Percentiles rank a stretch among this genome's conserved stretches.
Conservation (phyloP, 805 yeast species). For the Lipomyces yamanashiensis region DNA sequence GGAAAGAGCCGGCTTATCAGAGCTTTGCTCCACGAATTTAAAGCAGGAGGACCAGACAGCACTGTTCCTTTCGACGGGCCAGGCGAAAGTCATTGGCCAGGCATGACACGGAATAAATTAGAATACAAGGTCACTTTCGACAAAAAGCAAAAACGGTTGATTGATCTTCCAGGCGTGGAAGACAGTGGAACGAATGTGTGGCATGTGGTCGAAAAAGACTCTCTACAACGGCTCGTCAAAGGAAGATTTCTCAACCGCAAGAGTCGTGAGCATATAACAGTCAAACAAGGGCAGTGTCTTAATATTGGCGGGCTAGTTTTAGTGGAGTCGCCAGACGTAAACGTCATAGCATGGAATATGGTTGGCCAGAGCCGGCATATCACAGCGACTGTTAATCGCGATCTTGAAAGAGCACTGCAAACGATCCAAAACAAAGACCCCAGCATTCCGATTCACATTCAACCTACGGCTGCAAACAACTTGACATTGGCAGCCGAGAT, state of each 20-base stretch:
- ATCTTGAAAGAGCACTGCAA: slow-evolving; percentile 37
- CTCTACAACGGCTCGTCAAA: slow-evolving; percentile 21
- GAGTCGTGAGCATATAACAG: slow-evolving; percentile 38
- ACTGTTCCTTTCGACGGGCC: slow-evolving; percentile 45
- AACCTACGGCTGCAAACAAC: slow-evolving; percentile 16
- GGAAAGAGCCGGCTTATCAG: slow-evolving; percentile 80
- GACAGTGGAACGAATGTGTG: slow-evolving; percentile 37
- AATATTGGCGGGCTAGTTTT: slow-evolving; percentile 45
- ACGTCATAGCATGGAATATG: slow-evolving; percentile 43
- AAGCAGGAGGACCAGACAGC: neutral
- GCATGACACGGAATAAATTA: slow-evolving; percentile 65
- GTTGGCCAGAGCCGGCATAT: slow-evolving; percentile 38
- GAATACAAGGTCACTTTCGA: slow-evolving; percentile 47
- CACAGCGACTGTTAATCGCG: slow-evolving; percentile 35
- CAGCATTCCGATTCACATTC: slow-evolving; percentile 38
- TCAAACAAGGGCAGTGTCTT: slow-evolving; percentile 38
- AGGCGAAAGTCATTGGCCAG: slow-evolving; percentile 58
- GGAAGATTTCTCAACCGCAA: slow-evolving; percentile 27
- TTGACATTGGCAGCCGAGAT: slow-evolving; percentile 13
- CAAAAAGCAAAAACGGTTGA: slow-evolving; percentile 39
- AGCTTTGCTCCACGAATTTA: slow-evolving; percentile 57
- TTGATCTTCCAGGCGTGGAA: slow-evolving; percentile 44
- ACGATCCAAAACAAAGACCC: slow-evolving; percentile 30
- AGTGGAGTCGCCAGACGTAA: slow-evolving; percentile 39
- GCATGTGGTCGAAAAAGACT: slow-evolving; percentile 38